These are phyloP conservation scores for Globisporangium rhizosaccharum DNA, from an alignment of 352 stramenopile genomes.

Conservation along the genomic window DNA sequence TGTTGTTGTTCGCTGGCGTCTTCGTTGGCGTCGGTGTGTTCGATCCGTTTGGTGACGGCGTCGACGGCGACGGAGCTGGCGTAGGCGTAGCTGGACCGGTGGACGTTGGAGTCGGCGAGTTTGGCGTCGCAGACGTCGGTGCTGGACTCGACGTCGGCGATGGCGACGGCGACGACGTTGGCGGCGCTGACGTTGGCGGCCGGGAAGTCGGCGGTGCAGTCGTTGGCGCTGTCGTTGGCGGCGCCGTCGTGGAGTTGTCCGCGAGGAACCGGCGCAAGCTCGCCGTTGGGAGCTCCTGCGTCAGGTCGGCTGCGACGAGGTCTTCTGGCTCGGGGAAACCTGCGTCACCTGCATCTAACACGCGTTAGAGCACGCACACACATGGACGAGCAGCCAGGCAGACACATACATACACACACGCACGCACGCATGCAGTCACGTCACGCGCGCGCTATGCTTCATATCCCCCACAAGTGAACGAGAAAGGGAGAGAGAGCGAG, in stretches of 20 bases:
- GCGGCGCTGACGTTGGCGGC: slow-evolving; percentile 10
- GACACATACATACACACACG: background rate
- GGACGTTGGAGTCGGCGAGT: slow-evolving; percentile 15
- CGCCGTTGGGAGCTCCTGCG: slow-evolving; percentile 10
- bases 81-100: slow-evolving; percentile 12
- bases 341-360: slow-evolving; percentile 15
- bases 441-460: background rate
- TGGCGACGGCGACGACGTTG: slow-evolving; percentile 12
- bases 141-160: background rate
- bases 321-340: slow-evolving; percentile 13
- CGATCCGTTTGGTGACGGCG: slow-evolving; percentile 3
- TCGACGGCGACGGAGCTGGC: slow-evolving; percentile 6
- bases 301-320: slow-evolving; percentile 4
- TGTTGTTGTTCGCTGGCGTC: slow-evolving; percentile 1
- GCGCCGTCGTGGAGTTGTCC: background rate
- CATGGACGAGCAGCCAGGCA: background rate
- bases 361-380: background rate
- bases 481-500: background rate
- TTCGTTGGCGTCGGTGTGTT: slow-evolving; percentile 7
- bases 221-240: slow-evolving; percentile 14
- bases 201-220: slow-evolving; percentile 4
- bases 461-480: background rate
- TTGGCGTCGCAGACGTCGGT: slow-evolving; percentile 11
- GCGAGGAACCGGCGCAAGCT: slow-evolving; percentile 11
- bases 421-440: background rate